Evolutionary conservation across 1,284 basidiomycete genomes (phyloP), one percentile per base, ranked within the genome.

Genomic region (Vanrija humicola): DNA sequence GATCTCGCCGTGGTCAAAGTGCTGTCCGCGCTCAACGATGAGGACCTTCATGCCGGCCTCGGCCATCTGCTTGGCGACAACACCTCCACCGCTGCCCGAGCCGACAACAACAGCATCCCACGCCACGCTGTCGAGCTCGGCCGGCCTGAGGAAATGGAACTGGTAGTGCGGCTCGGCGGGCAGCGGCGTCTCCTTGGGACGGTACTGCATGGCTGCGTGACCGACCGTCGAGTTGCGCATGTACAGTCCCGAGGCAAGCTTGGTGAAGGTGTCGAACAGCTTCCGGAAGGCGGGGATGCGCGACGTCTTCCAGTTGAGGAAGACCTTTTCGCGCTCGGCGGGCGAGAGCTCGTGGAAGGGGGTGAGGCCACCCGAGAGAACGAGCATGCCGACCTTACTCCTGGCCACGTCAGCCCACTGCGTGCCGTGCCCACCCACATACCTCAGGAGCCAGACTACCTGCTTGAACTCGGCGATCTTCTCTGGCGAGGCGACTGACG

Each of bases 21-120:
- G 78, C 44, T 59, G 59, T 25, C 79, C 79, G 65, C 79, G 79
- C 65, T 80, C 79, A 47, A 79, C 70, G 21, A 80, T 72, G 38
- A 79, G 64, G 26, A 76, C 74, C 40, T 67, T 62, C 49, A 77
- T 64, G 23, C 59, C 59, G 2, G 74, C 74, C 39, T 70, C 64
- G 3, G 75, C 64, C 14, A 78, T 57, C 48, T 71, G 53, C 10
- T 76, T 74, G 0, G 70, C 68, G 16, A 75, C 76, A 34, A 76
- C 77, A 5, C 68, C 65, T 16, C 78, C 79, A 8, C 79, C 79
- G 0, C 76, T 72, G 7, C 79, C 79, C 0, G 78, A 78, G 2
- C 79, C 79, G 49, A 80, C 65, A 52, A 80, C 60, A 43, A 61
- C 52, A 19, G 58, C 59, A 29, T 61, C 55, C 19, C 44, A 38